phyloP scores from a whole-genome alignment of 2,329 filamentous ascomycete genomes.

The Cercospora sp. region DNA sequence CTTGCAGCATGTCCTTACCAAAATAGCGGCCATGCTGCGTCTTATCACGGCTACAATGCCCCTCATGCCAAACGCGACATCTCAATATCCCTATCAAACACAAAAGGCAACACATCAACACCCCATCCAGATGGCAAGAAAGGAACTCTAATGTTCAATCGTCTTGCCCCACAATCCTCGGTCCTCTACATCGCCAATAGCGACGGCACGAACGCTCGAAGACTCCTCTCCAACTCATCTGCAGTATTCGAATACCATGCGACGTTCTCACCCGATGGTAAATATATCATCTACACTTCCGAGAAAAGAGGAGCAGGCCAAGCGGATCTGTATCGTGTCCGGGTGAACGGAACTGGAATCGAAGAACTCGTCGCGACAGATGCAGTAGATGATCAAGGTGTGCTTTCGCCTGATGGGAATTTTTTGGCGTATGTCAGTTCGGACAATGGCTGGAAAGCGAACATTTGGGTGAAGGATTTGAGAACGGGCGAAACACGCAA shows the following conservation, averaged over 20 bases:
- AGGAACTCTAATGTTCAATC: constrained; percentile 3
- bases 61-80: not conserved
- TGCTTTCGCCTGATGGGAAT: constrained; percentile 13
- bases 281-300: constrained; percentile 15
- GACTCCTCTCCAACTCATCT: not conserved
- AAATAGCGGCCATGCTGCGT: not conserved
- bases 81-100: not conserved
- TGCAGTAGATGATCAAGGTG: constrained; percentile 12
- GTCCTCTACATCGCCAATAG: constrained; percentile 14
- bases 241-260: constrained; percentile 3
- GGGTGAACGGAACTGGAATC: constrained; percentile 6
- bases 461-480: constrained; percentile 16
- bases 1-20: not conserved
- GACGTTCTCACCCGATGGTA: constrained; percentile 13
- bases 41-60: not conserved
- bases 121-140: not conserved
- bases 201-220: constrained; percentile 11
- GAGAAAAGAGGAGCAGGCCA: constrained; percentile 14
- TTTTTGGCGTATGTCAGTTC: constrained; percentile 17
- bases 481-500: not conserved
- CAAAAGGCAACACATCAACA: not conserved
- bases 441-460: not conserved
- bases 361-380: constrained; percentile 8
- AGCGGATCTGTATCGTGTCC: constrained; percentile 15
- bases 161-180: not conserved